Evolutionary conservation across 2,329 filamentous ascomycete genomes (phyloP), one percentile per base, ranked within the genome.

Genomic region (Hypocrella siamensis): DNA sequence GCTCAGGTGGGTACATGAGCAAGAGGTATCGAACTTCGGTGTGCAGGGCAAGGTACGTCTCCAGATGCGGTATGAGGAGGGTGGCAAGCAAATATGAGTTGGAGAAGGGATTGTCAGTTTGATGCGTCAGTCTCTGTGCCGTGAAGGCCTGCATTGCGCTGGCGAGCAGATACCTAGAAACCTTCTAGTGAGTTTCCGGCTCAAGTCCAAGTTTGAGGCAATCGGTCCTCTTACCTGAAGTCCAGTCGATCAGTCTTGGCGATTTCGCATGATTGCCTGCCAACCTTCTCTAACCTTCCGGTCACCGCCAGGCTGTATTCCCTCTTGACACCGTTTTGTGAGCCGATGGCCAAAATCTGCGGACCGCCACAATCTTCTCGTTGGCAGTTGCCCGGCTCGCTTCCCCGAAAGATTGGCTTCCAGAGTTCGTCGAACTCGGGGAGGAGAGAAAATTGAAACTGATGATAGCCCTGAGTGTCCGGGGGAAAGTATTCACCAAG

Each of bases 111-210:
- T 69, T 70, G 34, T 65, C 61, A 19, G 58, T 58, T 36, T 70
- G 65, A 33, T 61, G 60, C 4, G 60, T 45, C 6, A 67, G 48
- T 2, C 60, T 60, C 35, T 68, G 67, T 2, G 63, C 54, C 5
- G 63, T 67, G 38, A 66, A 68, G 1, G 61, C 56, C 45, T 75
- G 70, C 63, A 76, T 70, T 4, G 67, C 67, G 39, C 63, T 73
- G 40, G 63, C 63, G 33, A 75, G 64, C 31, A 78, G 57, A 40
- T 71, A 75, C 38, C 71, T 75, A 26, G 4, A 3, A 6, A 12
- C 10, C 10, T 27, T 11, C 29, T 22, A 25, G 26, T 14, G 25
- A 14, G 15, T 22, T 15, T 21, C 6, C 6, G 5, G 10, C n/a
- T n/a, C 4, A 5, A 25, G 6, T n/a, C 4, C 8, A 25, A 10